phyloP scores from a whole-genome alignment of 2,329 filamentous ascomycete species.

The Setomelanomma holmii region DNA sequence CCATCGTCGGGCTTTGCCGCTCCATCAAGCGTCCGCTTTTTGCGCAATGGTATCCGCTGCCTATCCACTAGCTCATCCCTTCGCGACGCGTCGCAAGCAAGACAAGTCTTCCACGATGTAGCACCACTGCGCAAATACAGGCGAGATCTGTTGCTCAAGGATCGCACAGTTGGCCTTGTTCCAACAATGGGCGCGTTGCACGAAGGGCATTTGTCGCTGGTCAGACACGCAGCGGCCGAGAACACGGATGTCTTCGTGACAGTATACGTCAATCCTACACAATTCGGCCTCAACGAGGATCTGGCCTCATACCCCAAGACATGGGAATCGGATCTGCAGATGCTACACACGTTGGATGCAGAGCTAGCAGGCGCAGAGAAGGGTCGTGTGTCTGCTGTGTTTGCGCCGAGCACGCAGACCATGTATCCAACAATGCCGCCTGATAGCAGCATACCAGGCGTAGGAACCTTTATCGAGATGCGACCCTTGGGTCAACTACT shows the following conservation, averaged over 20 bases:
- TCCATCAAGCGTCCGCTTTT: background rate
- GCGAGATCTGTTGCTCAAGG: conserved; percentile 67
- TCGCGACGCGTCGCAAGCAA: conserved; percentile 42
- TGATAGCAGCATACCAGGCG: conserved; percentile 73
- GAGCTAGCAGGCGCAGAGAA: conserved; percentile 65
- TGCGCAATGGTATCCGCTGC: conserved; percentile 21
- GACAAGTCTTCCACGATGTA: conserved; percentile 79
- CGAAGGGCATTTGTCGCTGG: conserved; percentile 83
- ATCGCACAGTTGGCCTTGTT: conserved; percentile 82
- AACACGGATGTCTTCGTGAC: conserved; percentile 89
- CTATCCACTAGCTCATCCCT: conserved; percentile 27
- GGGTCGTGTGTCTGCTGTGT: conserved; percentile 80
- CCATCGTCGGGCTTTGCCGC: conserved; percentile 6
- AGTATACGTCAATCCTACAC: conserved; percentile 95
- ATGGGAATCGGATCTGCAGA: conserved; percentile 77
- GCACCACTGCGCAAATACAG: conserved; percentile 74
- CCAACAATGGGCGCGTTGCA: conserved; percentile 99
- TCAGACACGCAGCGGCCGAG: conserved; percentile 81
- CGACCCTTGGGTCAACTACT: conserved; percentile 82
- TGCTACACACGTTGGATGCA: conserved; percentile 71
- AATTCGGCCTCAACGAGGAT: conserved; percentile 91
- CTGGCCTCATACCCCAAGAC: conserved; percentile 88
- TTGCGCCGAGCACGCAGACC: conserved; percentile 79
- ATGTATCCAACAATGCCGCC: conserved; percentile 90
- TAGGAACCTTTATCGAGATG: conserved; percentile 89